Evolutionary conservation across 768 basidiomycete species (phyloP).

Genomic region (Pisolithus albus): DNA sequence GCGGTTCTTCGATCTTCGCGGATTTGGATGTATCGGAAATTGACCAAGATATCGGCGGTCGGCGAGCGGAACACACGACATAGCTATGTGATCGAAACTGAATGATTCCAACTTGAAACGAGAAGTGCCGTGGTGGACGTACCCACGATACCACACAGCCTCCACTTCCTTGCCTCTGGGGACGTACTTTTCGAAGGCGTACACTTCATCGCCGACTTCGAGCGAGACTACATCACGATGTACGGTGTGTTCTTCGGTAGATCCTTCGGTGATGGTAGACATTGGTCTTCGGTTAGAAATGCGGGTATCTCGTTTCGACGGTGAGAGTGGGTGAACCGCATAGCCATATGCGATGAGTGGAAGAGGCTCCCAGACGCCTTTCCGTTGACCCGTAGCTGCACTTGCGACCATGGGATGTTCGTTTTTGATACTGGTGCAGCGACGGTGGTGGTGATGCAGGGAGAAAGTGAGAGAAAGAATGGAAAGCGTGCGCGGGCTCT

Average conservation of each 20-base stretch:
- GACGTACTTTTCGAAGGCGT: constrained; percentile 90
- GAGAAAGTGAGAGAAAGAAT: neutral
- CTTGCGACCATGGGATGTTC: constrained; percentile 13
- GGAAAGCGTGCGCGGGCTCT: no score
- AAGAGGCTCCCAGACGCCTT: constrained; percentile 56
- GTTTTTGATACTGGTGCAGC: neutral
- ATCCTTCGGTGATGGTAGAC: constrained; percentile 40
- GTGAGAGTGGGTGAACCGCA: constrained; percentile 77
- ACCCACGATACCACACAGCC: constrained; percentile 93
- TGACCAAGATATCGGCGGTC: constrained; percentile 61
- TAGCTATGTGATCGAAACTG: constrained; percentile 44
- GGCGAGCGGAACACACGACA: constrained; percentile 75
- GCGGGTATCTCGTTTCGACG: constrained; percentile 67
- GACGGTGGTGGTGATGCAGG: neutral
- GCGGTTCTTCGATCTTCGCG: constrained; percentile 63
- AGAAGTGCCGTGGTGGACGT: constrained; percentile 28
- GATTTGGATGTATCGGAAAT: constrained; percentile 51
- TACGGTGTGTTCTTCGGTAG: constrained; percentile 55
- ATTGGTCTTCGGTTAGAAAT: constrained; percentile 38
- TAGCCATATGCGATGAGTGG: constrained; percentile 85
- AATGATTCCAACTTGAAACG: neutral
- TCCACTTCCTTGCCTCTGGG: constrained; percentile 68
- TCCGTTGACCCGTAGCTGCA: constrained; percentile 21
- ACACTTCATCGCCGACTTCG: constrained; percentile 94
- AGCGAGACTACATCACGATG: constrained; percentile 76